Evolutionary conservation across 1,284 basidiomycete genomes (phyloP).

Genomic region (Moniliella sp.): DNA sequence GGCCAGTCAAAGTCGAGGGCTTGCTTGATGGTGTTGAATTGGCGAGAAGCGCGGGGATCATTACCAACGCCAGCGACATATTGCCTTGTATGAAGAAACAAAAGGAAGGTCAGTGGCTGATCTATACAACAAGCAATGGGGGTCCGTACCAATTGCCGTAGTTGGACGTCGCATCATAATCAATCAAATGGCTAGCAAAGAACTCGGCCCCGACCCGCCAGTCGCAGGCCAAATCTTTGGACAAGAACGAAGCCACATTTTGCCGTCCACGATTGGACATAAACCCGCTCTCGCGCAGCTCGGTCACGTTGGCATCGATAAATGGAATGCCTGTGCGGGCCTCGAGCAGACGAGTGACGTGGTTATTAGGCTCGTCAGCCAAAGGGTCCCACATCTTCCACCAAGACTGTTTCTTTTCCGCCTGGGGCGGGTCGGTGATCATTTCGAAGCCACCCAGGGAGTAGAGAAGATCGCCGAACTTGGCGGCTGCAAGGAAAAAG

Average conservation of each 20-base stretch:
- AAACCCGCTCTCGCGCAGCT: slow-evolving; percentile 38
- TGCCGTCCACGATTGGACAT: slow-evolving; percentile 38
- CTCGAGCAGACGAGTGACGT: slow-evolving; percentile 37
- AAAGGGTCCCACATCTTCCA: slow-evolving; percentile 20
- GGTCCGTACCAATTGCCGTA: slow-evolving; percentile 18
- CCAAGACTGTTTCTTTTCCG: slow-evolving; percentile 27
- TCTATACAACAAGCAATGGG: slow-evolving; percentile 33
- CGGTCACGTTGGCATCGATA: slow-evolving; percentile 42
- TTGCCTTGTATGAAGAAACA: slow-evolving; percentile 8
- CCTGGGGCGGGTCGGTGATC: slow-evolving; percentile 36
- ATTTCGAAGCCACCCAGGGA: slow-evolving; percentile 36
- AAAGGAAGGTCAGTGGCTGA: slow-evolving; percentile 1
- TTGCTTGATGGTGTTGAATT: slow-evolving; percentile 26
- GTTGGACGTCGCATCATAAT: slow-evolving; percentile 20
- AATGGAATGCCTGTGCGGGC: slow-evolving; percentile 41
- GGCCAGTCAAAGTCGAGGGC: slow-evolving; percentile 23
- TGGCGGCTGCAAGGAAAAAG: slow-evolving; percentile 37
- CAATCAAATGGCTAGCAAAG: slow-evolving; percentile 37
- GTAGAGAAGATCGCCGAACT: slow-evolving; percentile 35
- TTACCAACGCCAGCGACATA: slow-evolving; percentile 26
- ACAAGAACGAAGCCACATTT: slow-evolving; percentile 18
- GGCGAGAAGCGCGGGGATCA: slow-evolving; percentile 13
- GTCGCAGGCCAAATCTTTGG: slow-evolving; percentile 20
- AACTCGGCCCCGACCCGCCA: slow-evolving; percentile 20
- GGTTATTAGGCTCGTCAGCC: slow-evolving; percentile 11